Base-by-base conservation (phyloP, 1,139 yeast species). In the Insectozyma bohioensis region DNA sequence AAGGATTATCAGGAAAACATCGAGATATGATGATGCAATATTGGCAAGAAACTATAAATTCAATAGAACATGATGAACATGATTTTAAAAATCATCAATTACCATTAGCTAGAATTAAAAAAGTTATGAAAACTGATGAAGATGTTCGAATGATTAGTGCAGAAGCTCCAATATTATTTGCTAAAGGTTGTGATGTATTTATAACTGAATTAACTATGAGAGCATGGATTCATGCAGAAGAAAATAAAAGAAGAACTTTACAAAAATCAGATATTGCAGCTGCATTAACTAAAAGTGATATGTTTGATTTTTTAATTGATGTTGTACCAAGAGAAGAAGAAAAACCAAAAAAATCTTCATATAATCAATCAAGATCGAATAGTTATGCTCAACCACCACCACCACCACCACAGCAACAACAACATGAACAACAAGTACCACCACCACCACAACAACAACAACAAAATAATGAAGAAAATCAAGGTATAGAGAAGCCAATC, bases 151-250 rank as follows among this genome's bases (percentile, higher is more conserved):
- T 92, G 98, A 92, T 92, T 39, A 80, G 94, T 46, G 97, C 98
- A 2, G 98, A 92, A 61, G 97, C 97, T 0, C 98, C 98, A 1
- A 88, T 92, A 23, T 63, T 92, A 42, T 92, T 92, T 65, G 97
- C 98, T 30, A 92, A 92, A 58, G 97, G 97, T 1, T 92, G 98
- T 61, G 98, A 92, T 56, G 82, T 92, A 26, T 92, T 92, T 59
- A 92, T 92, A 44, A 90, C 97, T 0, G 98, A 92, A 58, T 69
- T 92, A 37, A 90, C 98, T 9, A 88, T 92, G 97, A 72, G 98
- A 40, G 97, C 98, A 3, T 92, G 98, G 98, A 87, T 92, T 42
- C 96, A 90, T 49, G 97, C 97, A 1, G 97, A 92, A 56, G 96
- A 87, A 50, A 87, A 86, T 62, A 92, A 92, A 54, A 75, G 98